Base-by-base conservation (phyloP, 1,284 basidiomycete species). In the Leccinum fuscescens region DNA sequence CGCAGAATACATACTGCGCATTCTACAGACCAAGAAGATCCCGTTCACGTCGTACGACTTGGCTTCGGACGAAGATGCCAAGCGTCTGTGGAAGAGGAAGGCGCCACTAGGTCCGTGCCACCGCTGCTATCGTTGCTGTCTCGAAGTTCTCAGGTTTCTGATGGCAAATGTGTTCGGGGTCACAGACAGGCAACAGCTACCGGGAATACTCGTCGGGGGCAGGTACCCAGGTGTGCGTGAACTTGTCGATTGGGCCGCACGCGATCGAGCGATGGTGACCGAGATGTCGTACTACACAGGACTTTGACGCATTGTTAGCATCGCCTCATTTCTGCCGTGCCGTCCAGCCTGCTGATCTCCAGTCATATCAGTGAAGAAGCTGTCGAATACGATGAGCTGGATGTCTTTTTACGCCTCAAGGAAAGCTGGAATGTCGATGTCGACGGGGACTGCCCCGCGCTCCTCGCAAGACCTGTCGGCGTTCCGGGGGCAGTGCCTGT, bases 11-110 rank as follows among this genome's bases (percentile, higher is more conserved):
- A 76, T 92, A 51, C 74, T 92, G 56, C 85, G 90, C 49, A 88
- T 87, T 61, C 77, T 92, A 60, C 90, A 92, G 74, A 85, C 87
- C 71, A 91, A 91, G 82, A 92, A 90, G 77, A 89, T 92, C 58
- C 80, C 84, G 5, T 93, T 88, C 75, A 85, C 78, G 2, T 88
- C 89, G 12, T 93, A 91, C 70, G 90, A 93, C 74, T 80, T 93
- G 49, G 91, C 91, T 33, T 91, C 89, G 8, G 89, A 93, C 67
- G 88, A 90, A 69, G 82, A 85, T 22, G 85, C 85, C n/a, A 92
- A 92, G 78, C 81, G 82, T 59, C 69, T 91, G 27, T 93, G 91
- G 90, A 86, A 80, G 73, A 79, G 90, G 64, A 93, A 88, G 71
- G 88, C 86, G 2, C 91, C 91, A 42, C 67, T 74, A 69, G 82